Conservation (phyloP, 2,329 filamentous ascomycete genomes). For the Alternaria arbusti region DNA sequence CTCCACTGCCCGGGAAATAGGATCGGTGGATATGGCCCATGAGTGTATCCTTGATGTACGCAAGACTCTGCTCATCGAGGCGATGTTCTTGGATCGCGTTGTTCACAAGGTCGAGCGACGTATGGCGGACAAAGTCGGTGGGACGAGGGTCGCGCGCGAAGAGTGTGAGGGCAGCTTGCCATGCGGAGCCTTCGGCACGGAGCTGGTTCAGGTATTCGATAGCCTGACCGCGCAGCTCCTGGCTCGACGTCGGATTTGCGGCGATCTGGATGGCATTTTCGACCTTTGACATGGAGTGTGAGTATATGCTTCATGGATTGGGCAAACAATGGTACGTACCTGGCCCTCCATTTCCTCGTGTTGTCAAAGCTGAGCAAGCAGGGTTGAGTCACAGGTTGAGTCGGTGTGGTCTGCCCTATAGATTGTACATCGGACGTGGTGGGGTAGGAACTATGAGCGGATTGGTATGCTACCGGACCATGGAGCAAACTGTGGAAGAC, state of each 20-base stretch:
- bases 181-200: constrained; percentile 80
- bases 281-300: constrained; percentile 62
- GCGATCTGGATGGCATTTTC: constrained; percentile 96
- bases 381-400: constrained; percentile 23
- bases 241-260: constrained; percentile 80
- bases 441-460: constrained; percentile 14
- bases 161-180: constrained; percentile 86
- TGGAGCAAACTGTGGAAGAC: constrained; percentile 35
- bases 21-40: constrained; percentile 79
- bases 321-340: constrained; percentile 26
- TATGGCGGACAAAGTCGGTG: constrained; percentile 84
- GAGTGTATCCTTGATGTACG: constrained; percentile 79
- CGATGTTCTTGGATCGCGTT: constrained; percentile 82
- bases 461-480: constrained; percentile 44
- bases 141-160: constrained; percentile 79
- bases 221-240: constrained; percentile 77
- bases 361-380: constrained; percentile 27
- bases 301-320: background rate
- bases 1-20: constrained; percentile 68
- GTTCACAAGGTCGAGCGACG: constrained; percentile 91
- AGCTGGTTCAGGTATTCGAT: constrained; percentile 80
- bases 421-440: constrained; percentile 26
- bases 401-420: constrained; percentile 21
- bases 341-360: constrained; percentile 49
- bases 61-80: constrained; percentile 74